Conservation (phyloP, 176 grass and related monocot species). For the Oryza rufipogon region DNA sequence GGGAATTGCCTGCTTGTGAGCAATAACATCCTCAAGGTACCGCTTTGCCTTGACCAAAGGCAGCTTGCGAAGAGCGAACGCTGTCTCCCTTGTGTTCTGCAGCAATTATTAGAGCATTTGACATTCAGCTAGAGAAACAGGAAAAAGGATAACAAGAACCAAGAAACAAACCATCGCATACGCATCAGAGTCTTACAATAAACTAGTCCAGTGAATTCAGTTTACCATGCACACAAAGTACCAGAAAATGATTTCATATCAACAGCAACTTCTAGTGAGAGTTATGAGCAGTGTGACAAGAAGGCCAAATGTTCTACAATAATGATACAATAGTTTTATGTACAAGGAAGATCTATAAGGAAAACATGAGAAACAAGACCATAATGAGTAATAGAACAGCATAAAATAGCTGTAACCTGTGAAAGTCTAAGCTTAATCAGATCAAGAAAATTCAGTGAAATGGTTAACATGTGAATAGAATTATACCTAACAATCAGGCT, state of each 20-base stretch:
- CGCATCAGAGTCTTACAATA: not conserved
- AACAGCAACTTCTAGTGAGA: not conserved
- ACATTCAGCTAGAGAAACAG: not conserved
- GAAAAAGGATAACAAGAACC: constrained; percentile 12
- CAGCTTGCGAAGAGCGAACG: constrained; percentile 63
- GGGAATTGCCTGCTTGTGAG: constrained; percentile 93
- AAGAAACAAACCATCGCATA: not conserved
- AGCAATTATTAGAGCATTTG: not conserved
- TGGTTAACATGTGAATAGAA: not conserved
- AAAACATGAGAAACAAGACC: not conserved
- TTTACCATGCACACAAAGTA: not conserved
- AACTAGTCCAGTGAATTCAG: not conserved
- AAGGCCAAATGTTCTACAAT: not conserved
- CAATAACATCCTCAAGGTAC: constrained; percentile 90
- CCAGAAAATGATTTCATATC: not conserved
- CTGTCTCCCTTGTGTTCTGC: constrained; percentile 91
- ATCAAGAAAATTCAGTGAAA: not conserved
- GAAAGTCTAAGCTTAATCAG: not conserved
- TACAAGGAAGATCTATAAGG: not conserved
- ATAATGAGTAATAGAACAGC: not conserved
- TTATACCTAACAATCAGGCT: not conserved
- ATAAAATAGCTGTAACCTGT: not conserved
- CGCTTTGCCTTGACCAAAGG: constrained; percentile 78
- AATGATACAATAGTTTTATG: not conserved
- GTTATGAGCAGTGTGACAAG: not conserved